Percentiles rank a stretch among this genome's conserved stretches.
phyloP scores from a whole-genome alignment of 352 stramenopile species.

The Albugo laibachii region DNA sequence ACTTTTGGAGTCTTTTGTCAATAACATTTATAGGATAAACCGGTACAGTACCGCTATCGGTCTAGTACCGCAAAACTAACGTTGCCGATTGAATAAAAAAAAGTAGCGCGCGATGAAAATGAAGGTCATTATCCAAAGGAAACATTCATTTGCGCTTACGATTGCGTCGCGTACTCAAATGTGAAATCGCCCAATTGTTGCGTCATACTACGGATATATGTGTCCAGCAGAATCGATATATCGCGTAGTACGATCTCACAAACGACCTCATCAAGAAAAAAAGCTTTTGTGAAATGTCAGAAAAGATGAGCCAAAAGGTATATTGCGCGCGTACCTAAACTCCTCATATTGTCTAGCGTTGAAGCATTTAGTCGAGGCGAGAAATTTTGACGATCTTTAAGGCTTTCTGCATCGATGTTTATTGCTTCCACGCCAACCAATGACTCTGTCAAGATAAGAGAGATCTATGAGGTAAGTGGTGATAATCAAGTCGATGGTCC shows the following conservation, averaged over 20 bases:
- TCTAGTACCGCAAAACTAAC: too few relatives aligned
- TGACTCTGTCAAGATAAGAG: too few relatives aligned
- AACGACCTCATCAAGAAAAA: conserved; percentile 67
- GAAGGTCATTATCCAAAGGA: too few relatives aligned
- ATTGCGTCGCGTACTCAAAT: background rate
- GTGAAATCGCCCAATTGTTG: conserved; percentile 6
- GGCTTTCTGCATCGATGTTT: conserved; percentile 6
- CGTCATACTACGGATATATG: conserved; percentile 27
- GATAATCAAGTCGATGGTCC: background rate
- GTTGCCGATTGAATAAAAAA: too few relatives aligned
- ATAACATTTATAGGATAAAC: too few relatives aligned
- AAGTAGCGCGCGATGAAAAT: too few relatives aligned
- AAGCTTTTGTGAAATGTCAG: conserved; percentile 12
- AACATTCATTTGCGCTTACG: too few relatives aligned
- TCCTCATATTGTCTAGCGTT: conserved; percentile 22
- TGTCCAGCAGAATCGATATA: conserved; percentile 36
- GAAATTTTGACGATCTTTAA: conserved; percentile 4
- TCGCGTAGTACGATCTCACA: conserved; percentile 59
- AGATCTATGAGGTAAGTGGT: too few relatives aligned
- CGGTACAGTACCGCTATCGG: too few relatives aligned
- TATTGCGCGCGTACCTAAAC: conserved; percentile 20
- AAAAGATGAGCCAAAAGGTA: background rate
- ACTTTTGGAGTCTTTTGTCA: too few relatives aligned
- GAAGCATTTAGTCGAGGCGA: conserved; percentile 7
- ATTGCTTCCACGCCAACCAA: conserved; percentile 5